Evolutionary conservation across 495 filamentous ascomycete genomes (phyloP).

Genomic region (Cetradonia linearis): DNA sequence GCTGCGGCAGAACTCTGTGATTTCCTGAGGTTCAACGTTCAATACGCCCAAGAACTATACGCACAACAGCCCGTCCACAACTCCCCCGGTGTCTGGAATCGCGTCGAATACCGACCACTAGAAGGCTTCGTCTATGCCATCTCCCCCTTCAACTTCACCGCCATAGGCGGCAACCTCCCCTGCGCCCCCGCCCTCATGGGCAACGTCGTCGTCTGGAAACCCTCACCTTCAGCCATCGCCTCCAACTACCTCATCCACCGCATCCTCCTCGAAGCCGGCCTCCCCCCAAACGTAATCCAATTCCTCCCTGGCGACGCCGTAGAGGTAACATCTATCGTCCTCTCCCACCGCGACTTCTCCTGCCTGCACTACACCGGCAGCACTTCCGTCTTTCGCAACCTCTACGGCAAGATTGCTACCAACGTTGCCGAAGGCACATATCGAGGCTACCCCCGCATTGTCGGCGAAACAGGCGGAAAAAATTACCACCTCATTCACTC

Average conservation of each 20-base stretch:
- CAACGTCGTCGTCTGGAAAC: conserved; percentile 86
- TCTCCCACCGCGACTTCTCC: conserved; percentile 61
- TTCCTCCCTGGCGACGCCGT: conserved; percentile 72
- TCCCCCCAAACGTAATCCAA: conserved; percentile 71
- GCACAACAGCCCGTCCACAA: conserved; percentile 73
- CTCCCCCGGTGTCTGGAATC: conserved; percentile 66
- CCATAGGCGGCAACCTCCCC: conserved; percentile 69
- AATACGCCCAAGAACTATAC: conserved; percentile 80
- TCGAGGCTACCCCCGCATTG: conserved; percentile 66
- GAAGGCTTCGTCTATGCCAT: conserved; percentile 84
- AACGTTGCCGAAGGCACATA: conserved; percentile 61
- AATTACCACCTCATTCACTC: conserved; percentile 80
- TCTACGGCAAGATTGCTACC: conserved; percentile 61
- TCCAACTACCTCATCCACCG: conserved; percentile 68
- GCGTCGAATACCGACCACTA: conserved; percentile 70
- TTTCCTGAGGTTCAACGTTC: conserved; percentile 78
- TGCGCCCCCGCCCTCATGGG: conserved; percentile 66
- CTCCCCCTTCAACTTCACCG: conserved; percentile 85
- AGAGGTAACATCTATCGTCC: conserved; percentile 56
- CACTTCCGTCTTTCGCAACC: conserved; percentile 66
- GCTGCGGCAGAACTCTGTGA: conserved; percentile 84
- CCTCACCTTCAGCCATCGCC: conserved; percentile 65
- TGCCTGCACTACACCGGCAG: conserved; percentile 74
- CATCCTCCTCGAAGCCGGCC: conserved; percentile 78
- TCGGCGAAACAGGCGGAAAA: conserved; percentile 84